Conservation (phyloP, 305 asterid species). For the Fraxinus latifolia region DNA sequence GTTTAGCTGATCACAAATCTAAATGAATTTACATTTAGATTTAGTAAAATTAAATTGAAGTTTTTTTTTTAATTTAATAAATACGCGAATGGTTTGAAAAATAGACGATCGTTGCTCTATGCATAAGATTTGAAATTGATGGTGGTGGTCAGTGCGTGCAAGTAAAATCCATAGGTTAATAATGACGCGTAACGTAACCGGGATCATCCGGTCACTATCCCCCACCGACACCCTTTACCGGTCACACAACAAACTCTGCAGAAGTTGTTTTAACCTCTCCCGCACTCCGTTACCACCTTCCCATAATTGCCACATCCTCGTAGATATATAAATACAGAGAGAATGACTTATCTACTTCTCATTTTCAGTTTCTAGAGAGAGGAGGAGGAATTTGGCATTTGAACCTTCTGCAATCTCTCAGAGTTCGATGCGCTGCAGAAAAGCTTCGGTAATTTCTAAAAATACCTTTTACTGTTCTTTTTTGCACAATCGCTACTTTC, state of each 20-base stretch:
- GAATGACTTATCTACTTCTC: slow-evolving; percentile 16
- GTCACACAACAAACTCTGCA: slow-evolving; percentile 10
- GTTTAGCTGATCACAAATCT: not conserved
- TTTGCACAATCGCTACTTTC: not conserved
- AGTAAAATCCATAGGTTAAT: not conserved
- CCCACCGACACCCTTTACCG: slow-evolving; percentile 49
- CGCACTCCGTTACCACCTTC: slow-evolving; percentile 27
- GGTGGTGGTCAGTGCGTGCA: not conserved
- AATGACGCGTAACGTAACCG: slow-evolving; percentile 39
- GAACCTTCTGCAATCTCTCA: slow-evolving; percentile 23
- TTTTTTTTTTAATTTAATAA: no score
- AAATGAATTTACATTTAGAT: no score
- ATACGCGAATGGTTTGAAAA: not conserved
- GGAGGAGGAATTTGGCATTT: slow-evolving; percentile 10
- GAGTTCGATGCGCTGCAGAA: slow-evolving; percentile 20
- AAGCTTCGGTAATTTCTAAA: slow-evolving; percentile 24
- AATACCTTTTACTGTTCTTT: slow-evolving; percentile 14
- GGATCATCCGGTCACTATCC: slow-evolving; percentile 40
- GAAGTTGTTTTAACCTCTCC: slow-evolving; percentile 14
- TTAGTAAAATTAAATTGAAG: no score
- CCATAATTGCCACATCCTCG: slow-evolving; percentile 13
- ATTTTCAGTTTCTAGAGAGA: slow-evolving; percentile 23
- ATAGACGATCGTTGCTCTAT: no score
- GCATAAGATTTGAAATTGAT: not conserved
- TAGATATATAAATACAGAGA: not conserved